A percentile compares a stretch with the other conserved stretches of the same genome.
phyloP scores from a whole-genome alignment of 1,139 yeast genomes.

The Pneumocystis oryctolagi region DNA sequence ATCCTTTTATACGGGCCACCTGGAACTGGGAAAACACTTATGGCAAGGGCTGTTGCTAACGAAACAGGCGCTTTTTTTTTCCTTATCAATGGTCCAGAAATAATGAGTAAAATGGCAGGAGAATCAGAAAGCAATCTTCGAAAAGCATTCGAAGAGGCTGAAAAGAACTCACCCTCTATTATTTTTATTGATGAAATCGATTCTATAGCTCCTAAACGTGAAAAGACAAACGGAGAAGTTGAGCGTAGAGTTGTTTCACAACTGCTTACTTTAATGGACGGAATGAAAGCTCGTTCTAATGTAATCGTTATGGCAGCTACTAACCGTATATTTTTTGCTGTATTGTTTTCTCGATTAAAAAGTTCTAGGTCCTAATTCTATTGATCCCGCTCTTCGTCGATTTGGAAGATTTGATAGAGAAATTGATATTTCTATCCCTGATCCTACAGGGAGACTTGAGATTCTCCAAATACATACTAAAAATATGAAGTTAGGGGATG shows the following conservation, averaged over 20 bases:
- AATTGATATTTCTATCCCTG: slow-evolving; percentile 97
- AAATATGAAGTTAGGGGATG: slow-evolving; percentile 92
- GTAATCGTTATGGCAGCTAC: slow-evolving; percentile 92
- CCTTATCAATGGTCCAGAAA: slow-evolving; percentile 97
- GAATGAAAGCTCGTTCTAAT: slow-evolving; percentile 97
- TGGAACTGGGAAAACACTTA: slow-evolving; percentile 96
- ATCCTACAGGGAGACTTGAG: slow-evolving; percentile 95
- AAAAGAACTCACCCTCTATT: slow-evolving; percentile 93
- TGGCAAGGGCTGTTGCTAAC: slow-evolving; percentile 99
- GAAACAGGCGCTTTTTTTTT: slow-evolving; percentile 99
- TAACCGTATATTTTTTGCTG: slow-evolving; percentile 52
- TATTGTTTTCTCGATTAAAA: background rate
- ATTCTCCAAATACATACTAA: slow-evolving; percentile 86
- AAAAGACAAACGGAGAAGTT: slow-evolving; percentile 98
- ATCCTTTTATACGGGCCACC: slow-evolving; percentile 97
- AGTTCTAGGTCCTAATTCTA: slow-evolving; percentile 40
- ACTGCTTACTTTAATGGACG: slow-evolving; percentile 93
- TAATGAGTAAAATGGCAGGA: slow-evolving; percentile 99
- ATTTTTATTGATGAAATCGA: slow-evolving; percentile 97
- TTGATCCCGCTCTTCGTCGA: slow-evolving; percentile 96
- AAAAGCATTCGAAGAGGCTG: slow-evolving; percentile 98
- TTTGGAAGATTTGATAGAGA: slow-evolving; percentile 98
- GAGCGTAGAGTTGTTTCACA: slow-evolving; percentile 97
- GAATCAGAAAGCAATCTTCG: slow-evolving; percentile 94
- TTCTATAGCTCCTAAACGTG: slow-evolving; percentile 98